Conservation (phyloP, 2,329 filamentous ascomycete genomes). For the Fusarium drepaniforme region DNA sequence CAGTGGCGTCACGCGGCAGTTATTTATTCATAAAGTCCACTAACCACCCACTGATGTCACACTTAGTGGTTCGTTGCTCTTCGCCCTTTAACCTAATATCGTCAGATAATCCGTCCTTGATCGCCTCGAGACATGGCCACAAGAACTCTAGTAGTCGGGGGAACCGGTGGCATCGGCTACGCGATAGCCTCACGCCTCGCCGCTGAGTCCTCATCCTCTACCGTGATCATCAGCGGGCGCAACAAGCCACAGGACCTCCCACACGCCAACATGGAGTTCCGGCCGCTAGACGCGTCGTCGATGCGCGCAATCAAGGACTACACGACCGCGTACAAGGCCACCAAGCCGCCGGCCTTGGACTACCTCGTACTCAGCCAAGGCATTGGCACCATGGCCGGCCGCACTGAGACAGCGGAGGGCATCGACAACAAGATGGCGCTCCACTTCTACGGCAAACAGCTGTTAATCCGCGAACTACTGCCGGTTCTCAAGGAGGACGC, state of each 20-base stretch:
- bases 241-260: slow-evolving; percentile 46
- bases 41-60: not conserved
- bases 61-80: not conserved
- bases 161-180: slow-evolving; percentile 52
- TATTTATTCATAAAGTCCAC: not conserved
- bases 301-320: slow-evolving; percentile 51
- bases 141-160: slow-evolving; percentile 50
- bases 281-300: slow-evolving; percentile 47
- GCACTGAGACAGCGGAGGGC: not conserved
- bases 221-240: slow-evolving; percentile 50
- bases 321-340: slow-evolving; percentile 18
- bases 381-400: not conserved
- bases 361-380: not conserved
- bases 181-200: slow-evolving; percentile 52
- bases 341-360: not conserved
- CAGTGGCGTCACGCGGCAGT: not conserved
- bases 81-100: not conserved
- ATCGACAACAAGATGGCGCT: not conserved
- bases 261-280: slow-evolving; percentile 51
- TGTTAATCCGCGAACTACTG: not conserved
- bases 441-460: not conserved
- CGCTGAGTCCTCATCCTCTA: slow-evolving; percentile 35
- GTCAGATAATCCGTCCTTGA: not conserved
- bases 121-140: slow-evolving; percentile 26
- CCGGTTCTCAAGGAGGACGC: not conserved